Evolutionary conservation across 2,329 filamentous ascomycete species (phyloP), one percentile per base, ranked within the genome.

Genomic region (Penicillium olsonii): DNA sequence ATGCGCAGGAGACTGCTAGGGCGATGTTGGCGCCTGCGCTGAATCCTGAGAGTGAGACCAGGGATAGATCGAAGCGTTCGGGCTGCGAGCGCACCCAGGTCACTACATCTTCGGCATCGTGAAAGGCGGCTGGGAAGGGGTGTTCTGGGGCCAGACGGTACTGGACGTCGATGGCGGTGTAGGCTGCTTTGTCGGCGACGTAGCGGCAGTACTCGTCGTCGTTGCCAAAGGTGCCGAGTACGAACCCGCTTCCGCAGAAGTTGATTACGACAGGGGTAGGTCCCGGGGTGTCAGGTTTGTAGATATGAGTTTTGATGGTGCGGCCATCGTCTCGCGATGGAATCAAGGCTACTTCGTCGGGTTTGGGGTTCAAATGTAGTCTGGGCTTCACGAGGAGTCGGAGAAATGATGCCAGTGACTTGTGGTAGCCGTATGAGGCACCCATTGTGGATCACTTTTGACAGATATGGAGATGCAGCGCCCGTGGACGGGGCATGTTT

Each of bases 1-100:
- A 55, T 5, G 55, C 55, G 19, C 55, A 62, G 3, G 63, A 52
- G 2, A 65, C 52, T 2, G 60, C 58, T 7, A 74, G 60, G 0
- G 69, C 68, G 19, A 76, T 61, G 37, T 68, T 74, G 0, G 44
- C 73, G 2, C 74, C 74, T 0, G 74, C 68, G 37, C 69, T 73
- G 55, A 75, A 76, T 8, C 74, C 74, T 1, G 63, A 67, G 1
- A 75, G 47, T 0, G 64, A 62, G 11, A 76, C 41, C 4, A 54
- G 56, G 0, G 50, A 42, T 2, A 17, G 3, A 34, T 75, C 64
- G 56, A 67, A 75, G 0, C 44, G 15, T 1, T 65, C 54, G 0
- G 64, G 64, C 14, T 65, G 68, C 2, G 54, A 45, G 3, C 61
- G 60, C 0, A 72, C 62, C 55, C 62, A 70, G n/a, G 42, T 53